Percentiles rank a stretch among this genome's conserved stretches.
Conservation (phyloP, 768 basidiomycete species). For the Leucosporidium scottii region DNA sequence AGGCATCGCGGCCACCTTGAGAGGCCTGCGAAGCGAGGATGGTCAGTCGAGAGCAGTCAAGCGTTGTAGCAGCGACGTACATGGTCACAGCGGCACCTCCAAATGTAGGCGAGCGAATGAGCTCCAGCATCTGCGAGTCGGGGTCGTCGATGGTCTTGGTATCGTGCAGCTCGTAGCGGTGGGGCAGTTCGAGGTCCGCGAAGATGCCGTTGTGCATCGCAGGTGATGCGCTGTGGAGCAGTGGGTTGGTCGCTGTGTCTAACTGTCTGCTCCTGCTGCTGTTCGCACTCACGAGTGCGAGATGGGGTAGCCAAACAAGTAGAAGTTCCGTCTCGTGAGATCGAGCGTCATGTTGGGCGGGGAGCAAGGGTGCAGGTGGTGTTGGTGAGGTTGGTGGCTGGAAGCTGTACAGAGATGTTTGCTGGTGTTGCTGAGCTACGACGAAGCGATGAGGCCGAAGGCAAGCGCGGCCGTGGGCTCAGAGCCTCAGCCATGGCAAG, state of each 20-base stretch:
- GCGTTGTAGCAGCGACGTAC: not conserved
- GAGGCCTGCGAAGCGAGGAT: slow-evolving; percentile 18
- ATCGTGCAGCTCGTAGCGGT: slow-evolving; percentile 23
- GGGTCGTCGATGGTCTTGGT: not conserved
- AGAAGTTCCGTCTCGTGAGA: slow-evolving; percentile 4
- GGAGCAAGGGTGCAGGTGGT: too few relatives aligned
- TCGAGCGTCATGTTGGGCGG: too few relatives aligned
- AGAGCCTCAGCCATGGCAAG: too few relatives aligned
- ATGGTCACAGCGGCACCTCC: slow-evolving; percentile 32
- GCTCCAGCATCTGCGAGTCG: not conserved
- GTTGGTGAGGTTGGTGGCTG: too few relatives aligned
- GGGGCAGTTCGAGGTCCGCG: slow-evolving; percentile 4
- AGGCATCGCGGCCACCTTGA: slow-evolving; percentile 31
- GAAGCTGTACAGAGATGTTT: too few relatives aligned
- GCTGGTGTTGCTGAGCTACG: too few relatives aligned
- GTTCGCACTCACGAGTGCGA: slow-evolving; percentile 1
- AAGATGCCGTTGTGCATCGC: slow-evolving; percentile 33
- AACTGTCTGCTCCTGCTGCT: too few relatives aligned
- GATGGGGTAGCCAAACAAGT: slow-evolving; percentile 36
- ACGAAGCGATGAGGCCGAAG: too few relatives aligned
- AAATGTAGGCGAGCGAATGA: slow-evolving; percentile 6
- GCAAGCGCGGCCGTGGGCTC: too few relatives aligned
- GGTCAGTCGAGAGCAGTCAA: not conserved
- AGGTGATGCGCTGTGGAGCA: slow-evolving; percentile 20
- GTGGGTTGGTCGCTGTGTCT: not conserved